Base-by-base conservation (phyloP, 2,329 filamentous ascomycete genomes). In the Aureobasidium uvarum region DNA sequence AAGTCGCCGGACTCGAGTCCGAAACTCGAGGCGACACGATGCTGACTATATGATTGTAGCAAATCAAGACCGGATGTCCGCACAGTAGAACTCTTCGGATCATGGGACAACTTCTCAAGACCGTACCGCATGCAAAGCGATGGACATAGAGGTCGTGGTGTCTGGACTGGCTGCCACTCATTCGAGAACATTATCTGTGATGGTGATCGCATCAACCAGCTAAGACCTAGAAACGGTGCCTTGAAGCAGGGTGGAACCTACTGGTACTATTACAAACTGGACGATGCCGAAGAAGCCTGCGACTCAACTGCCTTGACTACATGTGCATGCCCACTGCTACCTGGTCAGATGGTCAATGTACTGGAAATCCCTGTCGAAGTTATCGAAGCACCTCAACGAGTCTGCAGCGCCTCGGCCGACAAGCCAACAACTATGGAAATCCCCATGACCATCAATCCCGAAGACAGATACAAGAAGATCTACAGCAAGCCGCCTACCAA, bases 201-300 rank as follows among this genome's bases (percentile, higher is more conserved):
- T 77, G 91, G 92, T 66, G 83, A 88, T 67, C 75, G 81, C 56
- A 77, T 81, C 20, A 72, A 79, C 70, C 81, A 79, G 60, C 77
- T 76, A 28, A 78, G 81, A 39, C 86, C 85, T 71, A 85, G 91
- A 71, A 85, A 85, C 70, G 92, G 92, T 66, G 93, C 90, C 62
- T 83, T 97, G 69, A 95, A 89, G 77, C 96, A 96, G 90, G 93
- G 93, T 51, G 87, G 89, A 67, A 95, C 89, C 18, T 97, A 97
- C 78, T 97, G 94, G 84, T 98, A 96, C 81, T 97, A 96, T 90
- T 97, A 96, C 77, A 87, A 93, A 74, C 77, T 97, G 48, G 87
- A 97, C 76, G 87, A 89, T 70, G 86, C 89, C 55, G 81, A 86
- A 39, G 93, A 97, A 77, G 86, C 85, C 60, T 86, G 91, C 75